Conservation (phyloP, 129 eudicot species). For the Deinandra increscens region DNA sequence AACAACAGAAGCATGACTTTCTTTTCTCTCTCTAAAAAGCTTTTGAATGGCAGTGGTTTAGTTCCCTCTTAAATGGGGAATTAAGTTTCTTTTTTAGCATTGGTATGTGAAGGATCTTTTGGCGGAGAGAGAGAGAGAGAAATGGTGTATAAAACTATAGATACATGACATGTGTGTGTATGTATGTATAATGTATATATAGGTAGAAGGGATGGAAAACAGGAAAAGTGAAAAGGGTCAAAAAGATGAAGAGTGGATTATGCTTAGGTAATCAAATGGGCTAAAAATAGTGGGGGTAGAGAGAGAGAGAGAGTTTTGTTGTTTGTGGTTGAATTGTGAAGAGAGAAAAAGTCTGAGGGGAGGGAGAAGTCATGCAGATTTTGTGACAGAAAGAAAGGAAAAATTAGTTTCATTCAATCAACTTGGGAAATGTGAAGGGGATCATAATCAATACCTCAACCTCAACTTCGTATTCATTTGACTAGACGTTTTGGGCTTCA, state of each 20-base stretch:
- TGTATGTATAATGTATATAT: constrained; percentile 23
- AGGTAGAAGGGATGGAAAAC: not conserved
- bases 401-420: constrained; percentile 47
- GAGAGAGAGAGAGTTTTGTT: constrained; percentile 31
- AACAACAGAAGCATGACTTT: constrained; percentile 40
- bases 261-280: constrained; percentile 34
- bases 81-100: constrained; percentile 23
- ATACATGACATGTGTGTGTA: constrained; percentile 22
- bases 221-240: not conserved
- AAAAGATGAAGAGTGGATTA: constrained; percentile 20
- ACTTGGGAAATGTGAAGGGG: constrained; percentile 41
- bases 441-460: constrained; percentile 23
- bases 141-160: constrained; percentile 1
- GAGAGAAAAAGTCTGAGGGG: constrained; percentile 36
- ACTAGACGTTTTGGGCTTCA: constrained; percentile 28
- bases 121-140: constrained; percentile 1
- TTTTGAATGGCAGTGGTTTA: constrained; percentile 37
- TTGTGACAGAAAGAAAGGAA: constrained; percentile 46
- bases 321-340: constrained; percentile 28
- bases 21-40: constrained; percentile 30
- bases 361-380: constrained; percentile 41
- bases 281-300: constrained; percentile 34
- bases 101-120: constrained; percentile 31
- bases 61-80: constrained; percentile 41
- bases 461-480: constrained; percentile 17